These are phyloP conservation scores for Conringia planisiliqua DNA, from an alignment of 345 rosid species.

Conservation along the genomic window DNA sequence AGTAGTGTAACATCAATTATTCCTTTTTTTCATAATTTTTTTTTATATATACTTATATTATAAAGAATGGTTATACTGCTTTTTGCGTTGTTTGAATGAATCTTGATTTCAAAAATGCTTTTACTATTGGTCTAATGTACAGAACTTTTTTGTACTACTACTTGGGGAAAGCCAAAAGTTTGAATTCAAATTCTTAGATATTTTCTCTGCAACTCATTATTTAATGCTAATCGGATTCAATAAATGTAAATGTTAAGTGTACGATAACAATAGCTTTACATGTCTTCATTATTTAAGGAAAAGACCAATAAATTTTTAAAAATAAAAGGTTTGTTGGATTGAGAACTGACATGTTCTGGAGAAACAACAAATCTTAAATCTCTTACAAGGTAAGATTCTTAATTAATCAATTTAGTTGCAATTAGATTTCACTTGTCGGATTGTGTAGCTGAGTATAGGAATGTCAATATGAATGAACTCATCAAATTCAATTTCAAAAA, in stretches of 20 bases:
- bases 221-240: conserved; percentile 1
- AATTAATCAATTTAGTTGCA: background rate
- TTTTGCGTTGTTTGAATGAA: background rate
- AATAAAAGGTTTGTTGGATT: background rate
- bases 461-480: too few relatives aligned
- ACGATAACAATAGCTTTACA: conserved; percentile 6
- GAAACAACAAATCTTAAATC: conserved; percentile 7
- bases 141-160: background rate
- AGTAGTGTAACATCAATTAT: conserved; percentile 17
- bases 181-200: conserved; percentile 25
- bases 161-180: conserved; percentile 15
- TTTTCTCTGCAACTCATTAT: background rate
- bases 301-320: background rate
- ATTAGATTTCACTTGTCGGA: conserved; percentile 17
- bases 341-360: background rate
- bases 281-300: background rate
- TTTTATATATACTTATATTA: background rate
- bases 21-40: background rate
- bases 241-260: conserved; percentile 19
- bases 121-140: background rate
- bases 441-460: background rate
- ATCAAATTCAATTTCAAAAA: too few relatives aligned
- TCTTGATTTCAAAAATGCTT: conserved; percentile 4
- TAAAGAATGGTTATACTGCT: background rate
- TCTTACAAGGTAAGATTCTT: conserved; percentile 13